Conservation (phyloP, 306 rosid genomes). For the Begonia fuchsioides region DNA sequence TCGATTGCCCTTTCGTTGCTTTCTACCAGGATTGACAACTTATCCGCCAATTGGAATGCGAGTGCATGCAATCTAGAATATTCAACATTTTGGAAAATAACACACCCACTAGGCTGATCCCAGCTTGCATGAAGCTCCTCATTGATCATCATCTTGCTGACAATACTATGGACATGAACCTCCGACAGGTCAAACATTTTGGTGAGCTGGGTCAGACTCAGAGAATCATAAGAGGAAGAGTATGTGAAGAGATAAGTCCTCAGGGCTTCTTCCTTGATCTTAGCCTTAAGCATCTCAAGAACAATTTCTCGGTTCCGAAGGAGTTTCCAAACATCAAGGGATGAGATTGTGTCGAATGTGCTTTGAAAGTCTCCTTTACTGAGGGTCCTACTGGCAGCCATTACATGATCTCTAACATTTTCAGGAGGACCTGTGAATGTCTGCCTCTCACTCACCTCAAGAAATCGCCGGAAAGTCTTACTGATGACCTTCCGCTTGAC, state of each 20-base stretch:
- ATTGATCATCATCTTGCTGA: constrained; percentile 85
- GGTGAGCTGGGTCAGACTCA: constrained; percentile 58
- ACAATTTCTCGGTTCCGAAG: constrained; percentile 40
- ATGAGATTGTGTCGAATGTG: constrained; percentile 48
- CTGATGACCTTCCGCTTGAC: constrained; percentile 66
- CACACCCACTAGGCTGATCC: constrained; percentile 33
- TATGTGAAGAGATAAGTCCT: constrained; percentile 85
- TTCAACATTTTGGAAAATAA: constrained; percentile 30
- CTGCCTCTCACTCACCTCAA: constrained; percentile 71
- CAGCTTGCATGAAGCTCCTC: constrained; percentile 73
- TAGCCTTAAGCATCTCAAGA: constrained; percentile 64
- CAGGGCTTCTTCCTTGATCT: constrained; percentile 84
- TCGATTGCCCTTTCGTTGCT: constrained; percentile 83
- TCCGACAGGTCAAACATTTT: constrained; percentile 62
- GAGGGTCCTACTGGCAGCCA: constrained; percentile 86
- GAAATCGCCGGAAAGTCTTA: constrained; percentile 64
- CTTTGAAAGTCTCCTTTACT: constrained; percentile 59
- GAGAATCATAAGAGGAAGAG: constrained; percentile 63
- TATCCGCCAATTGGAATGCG: constrained; percentile 28
- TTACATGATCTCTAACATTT: constrained; percentile 81
- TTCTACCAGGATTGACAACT: constrained; percentile 67
- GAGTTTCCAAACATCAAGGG: constrained; percentile 88
- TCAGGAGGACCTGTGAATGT: constrained; percentile 92
- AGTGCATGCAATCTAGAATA: constrained; percentile 59
- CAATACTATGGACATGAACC: constrained; percentile 45